Base-by-base conservation (phyloP, 495 filamentous ascomycete genomes). In the Podospora conica region DNA sequence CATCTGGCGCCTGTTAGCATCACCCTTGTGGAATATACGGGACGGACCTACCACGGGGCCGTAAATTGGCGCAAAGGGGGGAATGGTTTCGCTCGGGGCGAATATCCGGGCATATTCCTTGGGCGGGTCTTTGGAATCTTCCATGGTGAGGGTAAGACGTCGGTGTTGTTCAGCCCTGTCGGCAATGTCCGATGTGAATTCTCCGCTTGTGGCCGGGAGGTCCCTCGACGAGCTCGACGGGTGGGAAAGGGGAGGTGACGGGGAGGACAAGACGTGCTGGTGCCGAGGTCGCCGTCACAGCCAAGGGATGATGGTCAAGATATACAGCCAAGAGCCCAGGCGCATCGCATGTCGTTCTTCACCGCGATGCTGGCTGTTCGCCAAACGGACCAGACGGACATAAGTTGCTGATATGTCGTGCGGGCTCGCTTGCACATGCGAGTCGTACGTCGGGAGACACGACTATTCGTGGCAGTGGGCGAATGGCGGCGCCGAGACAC, bases 1-100 rank as follows among this genome's bases (percentile, higher is more conserved):
- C 12, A 71, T 22, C 62, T 67, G 20, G 9, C 8, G 22, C 9
- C 25, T 66, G 27, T 60, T 5, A 40, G 29, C 21, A n/a, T 60
- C 33, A 11, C 29, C 28, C 29, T 25, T 23, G n/a, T 15, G 1
- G 9, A 27, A 9, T 15, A 24, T 10, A 40, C 0, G 5, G 21
- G 7, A 5, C 0, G 10, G 40, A 9, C 40, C 2, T 48, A 48
- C 40, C 5, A 48, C 40, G 15, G 40, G 40, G 5, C 40, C 40
- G 40, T 48, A 48, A 18, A 48, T 48, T 15, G 40, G 40, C 18
- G 40, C 40, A 48, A 48, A 48, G 18, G 40, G 40, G n/a, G 40
- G 40, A 15, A 48, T 48, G 40, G 15, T 18, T 18, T 48, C 40
- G 40, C 40, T 48, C 5, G 40, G 40, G 40, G 40, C 40, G 40